Percentiles rank a stretch among this genome's conserved stretches.
Conservation (phyloP, 2,329 filamentous ascomycete genomes). For the Botrytis deweyae region DNA sequence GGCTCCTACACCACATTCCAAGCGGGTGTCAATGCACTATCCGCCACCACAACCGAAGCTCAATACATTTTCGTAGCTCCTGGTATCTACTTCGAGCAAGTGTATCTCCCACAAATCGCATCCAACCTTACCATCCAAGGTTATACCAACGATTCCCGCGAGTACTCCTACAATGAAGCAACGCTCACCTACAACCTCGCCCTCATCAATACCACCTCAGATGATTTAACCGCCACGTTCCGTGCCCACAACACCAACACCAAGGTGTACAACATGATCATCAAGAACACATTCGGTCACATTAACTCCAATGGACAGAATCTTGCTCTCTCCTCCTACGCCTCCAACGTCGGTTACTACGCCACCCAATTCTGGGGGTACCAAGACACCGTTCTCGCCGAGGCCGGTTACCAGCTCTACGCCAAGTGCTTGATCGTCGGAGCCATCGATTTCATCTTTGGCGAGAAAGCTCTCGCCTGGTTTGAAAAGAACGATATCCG, state of each 20-base stretch:
- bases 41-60: conserved; percentile 43
- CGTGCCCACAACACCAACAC: conserved; percentile 45
- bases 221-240: conserved; percentile 41
- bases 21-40: conserved; percentile 41
- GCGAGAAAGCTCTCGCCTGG: conserved; percentile 52
- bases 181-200: conserved; percentile 45
- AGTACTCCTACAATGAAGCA: conserved; percentile 51
- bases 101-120: conserved; percentile 49
- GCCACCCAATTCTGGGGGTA: conserved; percentile 54
- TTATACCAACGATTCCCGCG: conserved; percentile 47
- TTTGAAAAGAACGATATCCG: conserved; percentile 45
- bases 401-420: conserved; percentile 55
- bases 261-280: conserved; percentile 59
- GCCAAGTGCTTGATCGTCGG: conserved; percentile 56
- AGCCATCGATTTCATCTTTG: conserved; percentile 60
- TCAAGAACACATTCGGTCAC: conserved; percentile 39
- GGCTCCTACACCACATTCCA: conserved; percentile 30
- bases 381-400: conserved; percentile 54
- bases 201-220: conserved; percentile 45
- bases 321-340: conserved; percentile 53
- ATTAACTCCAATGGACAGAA: conserved; percentile 48
- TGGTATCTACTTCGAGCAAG: conserved; percentile 58
- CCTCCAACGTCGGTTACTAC: conserved; percentile 56
- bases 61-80: conserved; percentile 56
- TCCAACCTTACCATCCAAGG: conserved; percentile 55